These are phyloP conservation scores for Vigna unguiculata DNA, from an alignment of 306 rosid species.

Conservation along the genomic window DNA sequence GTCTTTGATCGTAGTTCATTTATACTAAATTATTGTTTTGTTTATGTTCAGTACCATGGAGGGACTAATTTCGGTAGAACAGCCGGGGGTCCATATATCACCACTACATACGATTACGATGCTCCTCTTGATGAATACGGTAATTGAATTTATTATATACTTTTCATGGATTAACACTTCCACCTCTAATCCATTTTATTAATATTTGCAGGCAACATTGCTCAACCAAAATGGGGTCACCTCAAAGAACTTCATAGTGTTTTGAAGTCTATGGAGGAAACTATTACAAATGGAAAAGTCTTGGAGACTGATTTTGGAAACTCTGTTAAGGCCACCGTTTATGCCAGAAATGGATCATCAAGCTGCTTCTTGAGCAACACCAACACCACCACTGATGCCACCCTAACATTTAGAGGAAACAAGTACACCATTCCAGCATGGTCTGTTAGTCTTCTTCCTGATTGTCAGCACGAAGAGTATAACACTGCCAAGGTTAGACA, in stretches of 20 bases:
- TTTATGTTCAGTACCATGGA: conserved; percentile 58
- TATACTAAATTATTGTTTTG: neutral
- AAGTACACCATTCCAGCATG: conserved; percentile 58
- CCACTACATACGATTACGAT: too few relatives aligned
- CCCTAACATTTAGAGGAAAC: conserved; percentile 47
- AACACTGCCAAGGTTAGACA: conserved; percentile 61
- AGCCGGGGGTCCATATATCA: conserved; percentile 44
- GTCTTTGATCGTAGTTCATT: neutral
- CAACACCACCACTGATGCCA: conserved; percentile 52
- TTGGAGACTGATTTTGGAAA: conserved; percentile 47
- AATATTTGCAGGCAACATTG: too few relatives aligned
- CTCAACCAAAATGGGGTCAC: conserved; percentile 63
- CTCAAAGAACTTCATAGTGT: conserved; percentile 59
- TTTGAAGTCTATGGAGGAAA: conserved; percentile 56
- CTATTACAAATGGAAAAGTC: conserved; percentile 49
- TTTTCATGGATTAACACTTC: too few relatives aligned
- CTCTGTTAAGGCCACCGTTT: conserved; percentile 56
- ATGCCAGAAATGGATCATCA: conserved; percentile 46
- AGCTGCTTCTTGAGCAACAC: conserved; percentile 59
- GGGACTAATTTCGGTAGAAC: conserved; percentile 71
- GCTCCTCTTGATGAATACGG: too few relatives aligned
- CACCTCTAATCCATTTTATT: too few relatives aligned
- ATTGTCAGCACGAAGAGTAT: conserved; percentile 54
- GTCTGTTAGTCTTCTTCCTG: conserved; percentile 70
- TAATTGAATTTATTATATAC: too few relatives aligned